These are phyloP conservation scores for Dentipellis sp. DNA, from an alignment of 768 basidiomycete genomes.

Conservation along the genomic window DNA sequence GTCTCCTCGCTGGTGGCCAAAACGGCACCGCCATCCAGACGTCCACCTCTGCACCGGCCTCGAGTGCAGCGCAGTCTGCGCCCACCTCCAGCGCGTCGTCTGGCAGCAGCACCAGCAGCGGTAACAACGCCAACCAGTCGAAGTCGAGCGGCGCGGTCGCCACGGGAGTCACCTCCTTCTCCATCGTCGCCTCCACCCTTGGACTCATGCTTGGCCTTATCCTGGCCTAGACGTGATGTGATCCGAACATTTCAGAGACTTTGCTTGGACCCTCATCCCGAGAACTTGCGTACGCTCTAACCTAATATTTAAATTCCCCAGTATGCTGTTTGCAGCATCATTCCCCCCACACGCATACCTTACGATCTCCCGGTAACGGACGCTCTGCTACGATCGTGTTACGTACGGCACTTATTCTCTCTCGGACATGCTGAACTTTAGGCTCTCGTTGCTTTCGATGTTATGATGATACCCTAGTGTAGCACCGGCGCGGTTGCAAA, in stretches of 20 bases:
- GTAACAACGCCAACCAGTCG: background rate
- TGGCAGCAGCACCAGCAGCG: background rate
- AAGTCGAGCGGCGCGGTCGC: background rate
- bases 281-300: background rate
- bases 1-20: background rate
- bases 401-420: background rate
- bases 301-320: background rate
- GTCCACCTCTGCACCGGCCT: background rate
- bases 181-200: background rate
- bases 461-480: too few species aligned
- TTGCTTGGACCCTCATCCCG: background rate
- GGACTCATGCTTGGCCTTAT: background rate
- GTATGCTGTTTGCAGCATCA: background rate
- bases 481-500: too few species aligned
- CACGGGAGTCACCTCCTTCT: background rate
- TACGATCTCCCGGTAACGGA: background rate
- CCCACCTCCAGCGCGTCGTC: background rate
- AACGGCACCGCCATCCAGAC: background rate
- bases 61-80: too few species aligned
- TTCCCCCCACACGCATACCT: background rate
- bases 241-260: background rate
- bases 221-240: background rate
- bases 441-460: background rate
- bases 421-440: background rate
- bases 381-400: background rate